These are phyloP conservation scores for Saposhnikovia divaricata DNA, from an alignment of 129 eudicot species.

Conservation along the genomic window DNA sequence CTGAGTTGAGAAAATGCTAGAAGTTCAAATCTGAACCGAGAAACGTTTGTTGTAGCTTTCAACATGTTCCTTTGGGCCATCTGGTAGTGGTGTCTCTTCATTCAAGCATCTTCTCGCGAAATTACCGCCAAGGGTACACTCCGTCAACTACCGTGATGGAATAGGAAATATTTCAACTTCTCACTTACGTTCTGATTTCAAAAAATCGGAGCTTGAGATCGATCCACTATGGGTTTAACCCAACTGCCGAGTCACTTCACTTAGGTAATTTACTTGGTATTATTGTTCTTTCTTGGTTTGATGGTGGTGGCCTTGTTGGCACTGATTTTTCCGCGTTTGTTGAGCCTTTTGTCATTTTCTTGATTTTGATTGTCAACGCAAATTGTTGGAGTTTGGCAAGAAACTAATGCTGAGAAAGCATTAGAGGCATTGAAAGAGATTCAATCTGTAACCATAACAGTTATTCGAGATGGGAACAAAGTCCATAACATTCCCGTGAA, in stretches of 20 bases:
- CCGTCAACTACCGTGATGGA: constrained; percentile 91
- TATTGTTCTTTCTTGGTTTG: constrained; percentile 1
- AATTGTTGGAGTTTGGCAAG: constrained; percentile 94
- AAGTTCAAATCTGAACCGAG: no score
- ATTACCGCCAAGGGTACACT: constrained; percentile 96
- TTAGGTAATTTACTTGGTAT: no score
- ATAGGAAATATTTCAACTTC: constrained; percentile 96
- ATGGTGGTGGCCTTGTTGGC: constrained; percentile 58
- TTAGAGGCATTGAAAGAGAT: no score
- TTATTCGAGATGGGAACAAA: no score
- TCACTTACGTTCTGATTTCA: constrained; percentile 58
- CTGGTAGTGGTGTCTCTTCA: constrained; percentile 68
- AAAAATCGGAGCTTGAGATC: constrained; percentile 24
- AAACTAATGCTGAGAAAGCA: constrained; percentile 51
- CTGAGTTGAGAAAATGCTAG: no score
- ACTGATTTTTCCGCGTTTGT: constrained; percentile 64
- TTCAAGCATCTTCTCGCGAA: constrained; percentile 80
- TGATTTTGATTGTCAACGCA: constrained; percentile 70
- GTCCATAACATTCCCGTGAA: no score
- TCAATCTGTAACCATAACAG: no score
- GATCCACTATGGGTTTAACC: no score
- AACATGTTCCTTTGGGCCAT: constrained; percentile 21
- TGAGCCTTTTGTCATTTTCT: constrained; percentile 80
- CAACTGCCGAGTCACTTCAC: no score
- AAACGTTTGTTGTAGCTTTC: no score